These are phyloP conservation scores for Verbena officinalis DNA, from an alignment of 257 asterid genomes.

Conservation along the genomic window DNA sequence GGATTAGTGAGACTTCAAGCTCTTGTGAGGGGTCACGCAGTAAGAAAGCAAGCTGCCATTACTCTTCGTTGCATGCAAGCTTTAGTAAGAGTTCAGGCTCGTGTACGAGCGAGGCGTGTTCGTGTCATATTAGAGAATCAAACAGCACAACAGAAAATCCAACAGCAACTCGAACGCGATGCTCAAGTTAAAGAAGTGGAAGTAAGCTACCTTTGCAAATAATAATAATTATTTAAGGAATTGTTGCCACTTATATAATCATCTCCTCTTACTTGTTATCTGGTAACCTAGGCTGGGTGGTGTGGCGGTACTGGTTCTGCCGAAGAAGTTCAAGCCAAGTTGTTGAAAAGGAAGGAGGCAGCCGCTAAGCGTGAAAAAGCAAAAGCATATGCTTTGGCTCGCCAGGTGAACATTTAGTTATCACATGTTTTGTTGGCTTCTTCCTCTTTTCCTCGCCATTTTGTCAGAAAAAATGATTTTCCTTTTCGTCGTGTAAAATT, in stretches of 20 bases:
- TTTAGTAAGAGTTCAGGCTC: slow-evolving; percentile 90
- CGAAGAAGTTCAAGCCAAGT: slow-evolving; percentile 74
- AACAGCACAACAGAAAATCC: slow-evolving; percentile 58
- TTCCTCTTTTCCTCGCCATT: no score
- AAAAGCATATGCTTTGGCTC: slow-evolving; percentile 91
- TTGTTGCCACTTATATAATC: background rate
- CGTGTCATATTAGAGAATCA: slow-evolving; percentile 70
- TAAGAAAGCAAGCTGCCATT: slow-evolving; percentile 88
- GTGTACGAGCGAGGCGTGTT: slow-evolving; percentile 60
- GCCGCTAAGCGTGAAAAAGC: slow-evolving; percentile 97
- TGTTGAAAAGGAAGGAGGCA: slow-evolving; percentile 90
- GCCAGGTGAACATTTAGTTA: slow-evolving; percentile 58
- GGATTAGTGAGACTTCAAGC: slow-evolving; percentile 71
- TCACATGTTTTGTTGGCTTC: no score
- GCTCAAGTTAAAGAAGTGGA: slow-evolving; percentile 71
- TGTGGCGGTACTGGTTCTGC: slow-evolving; percentile 78
- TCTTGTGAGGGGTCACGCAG: slow-evolving; percentile 58
- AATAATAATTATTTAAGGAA: background rate
- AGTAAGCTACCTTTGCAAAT: slow-evolving; percentile 44
- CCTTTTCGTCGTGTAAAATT: no score
- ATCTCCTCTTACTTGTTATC: slow-evolving; percentile 18
- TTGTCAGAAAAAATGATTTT: no score
- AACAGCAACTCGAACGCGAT: slow-evolving; percentile 61
- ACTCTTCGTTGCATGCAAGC: slow-evolving; percentile 97
- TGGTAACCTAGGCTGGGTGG: slow-evolving; percentile 73